These are phyloP conservation scores for Russula sp. DNA, from an alignment of 768 basidiomycete genomes.

Conservation along the genomic window DNA sequence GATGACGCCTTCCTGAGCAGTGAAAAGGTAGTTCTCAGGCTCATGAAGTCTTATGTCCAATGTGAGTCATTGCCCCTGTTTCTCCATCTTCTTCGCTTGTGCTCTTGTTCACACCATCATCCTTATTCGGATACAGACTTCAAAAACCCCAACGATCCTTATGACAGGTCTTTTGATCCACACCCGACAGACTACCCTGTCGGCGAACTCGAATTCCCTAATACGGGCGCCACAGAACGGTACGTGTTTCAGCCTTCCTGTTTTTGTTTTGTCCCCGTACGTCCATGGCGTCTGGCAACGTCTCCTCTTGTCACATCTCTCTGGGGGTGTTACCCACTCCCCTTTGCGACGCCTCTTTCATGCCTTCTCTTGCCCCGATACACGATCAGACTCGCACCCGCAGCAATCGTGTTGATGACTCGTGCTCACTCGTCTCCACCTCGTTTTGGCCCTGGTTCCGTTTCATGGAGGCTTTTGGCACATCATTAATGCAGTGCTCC, in stretches of 20 bases:
- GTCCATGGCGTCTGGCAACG: slow-evolving; percentile 16
- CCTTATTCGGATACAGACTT: slow-evolving; percentile 44
- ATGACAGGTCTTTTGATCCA: slow-evolving; percentile 57
- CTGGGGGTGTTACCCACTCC: background rate
- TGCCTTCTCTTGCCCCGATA: background rate
- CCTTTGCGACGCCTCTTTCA: background rate
- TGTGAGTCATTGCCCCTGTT: slow-evolving; percentile 39
- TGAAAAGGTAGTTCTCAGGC: slow-evolving; percentile 50
- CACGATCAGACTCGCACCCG: background rate
- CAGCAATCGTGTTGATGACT: background rate
- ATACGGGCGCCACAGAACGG: slow-evolving; percentile 61
- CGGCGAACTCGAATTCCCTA: slow-evolving; percentile 74
- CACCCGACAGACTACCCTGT: slow-evolving; percentile 52
- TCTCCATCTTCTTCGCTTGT: background rate
- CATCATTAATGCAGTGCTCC: background rate
- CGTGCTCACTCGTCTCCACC: background rate
- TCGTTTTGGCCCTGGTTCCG: slow-evolving; percentile 4
- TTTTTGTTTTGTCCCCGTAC: background rate
- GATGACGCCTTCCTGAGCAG: slow-evolving; percentile 50
- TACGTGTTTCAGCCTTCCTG: slow-evolving; percentile 26
- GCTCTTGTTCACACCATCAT: background rate
- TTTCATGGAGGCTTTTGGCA: background rate
- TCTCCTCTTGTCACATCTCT: background rate
- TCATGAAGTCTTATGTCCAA: slow-evolving; percentile 61
- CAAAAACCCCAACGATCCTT: slow-evolving; percentile 53